Evolutionary conservation across 768 basidiomycete species (phyloP).

Genomic region (Lactarius pseudohatsudake): DNA sequence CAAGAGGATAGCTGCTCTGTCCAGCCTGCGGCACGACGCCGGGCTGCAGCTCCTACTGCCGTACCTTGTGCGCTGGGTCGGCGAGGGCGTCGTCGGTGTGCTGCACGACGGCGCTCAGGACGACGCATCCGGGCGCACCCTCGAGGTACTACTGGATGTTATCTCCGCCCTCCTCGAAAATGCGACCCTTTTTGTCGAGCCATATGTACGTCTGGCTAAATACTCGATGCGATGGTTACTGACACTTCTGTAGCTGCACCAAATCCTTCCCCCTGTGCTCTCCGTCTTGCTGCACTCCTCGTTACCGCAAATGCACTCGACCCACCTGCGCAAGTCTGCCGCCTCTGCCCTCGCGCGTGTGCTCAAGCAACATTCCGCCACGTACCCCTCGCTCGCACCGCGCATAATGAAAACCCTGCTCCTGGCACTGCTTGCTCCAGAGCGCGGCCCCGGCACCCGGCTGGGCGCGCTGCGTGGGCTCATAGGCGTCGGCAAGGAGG

Average conservation of each 20-base stretch:
- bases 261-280: conserved; percentile 90
- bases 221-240: not conserved
- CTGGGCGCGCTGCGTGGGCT: conserved; percentile 90
- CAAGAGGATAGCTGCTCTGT: conserved; percentile 86
- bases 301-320: conserved; percentile 69
- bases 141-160: conserved; percentile 84
- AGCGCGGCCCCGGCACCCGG: conserved; percentile 75
- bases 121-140: conserved; percentile 64
- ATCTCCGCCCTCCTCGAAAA: conserved; percentile 86
- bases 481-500: conserved; percentile 81
- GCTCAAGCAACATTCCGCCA: conserved; percentile 79
- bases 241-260: conserved; percentile 67
- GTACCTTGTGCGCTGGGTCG: conserved; percentile 93
- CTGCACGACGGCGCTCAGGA: conserved; percentile 50
- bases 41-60: conserved; percentile 90
- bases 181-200: conserved; percentile 87
- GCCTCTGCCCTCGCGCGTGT: conserved; percentile 83
- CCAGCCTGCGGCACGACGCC: conserved; percentile 84
- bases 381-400: conserved; percentile 82
- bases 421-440: conserved; percentile 72
- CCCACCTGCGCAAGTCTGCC: conserved; percentile 74
- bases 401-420: conserved; percentile 94
- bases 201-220: conserved; percentile 68
- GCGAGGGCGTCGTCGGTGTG: conserved; percentile 76
- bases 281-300: conserved; percentile 88